Evolutionary conservation across 2,329 filamentous ascomycete genomes (phyloP).

Genomic region (Rutstroemia sp.): DNA sequence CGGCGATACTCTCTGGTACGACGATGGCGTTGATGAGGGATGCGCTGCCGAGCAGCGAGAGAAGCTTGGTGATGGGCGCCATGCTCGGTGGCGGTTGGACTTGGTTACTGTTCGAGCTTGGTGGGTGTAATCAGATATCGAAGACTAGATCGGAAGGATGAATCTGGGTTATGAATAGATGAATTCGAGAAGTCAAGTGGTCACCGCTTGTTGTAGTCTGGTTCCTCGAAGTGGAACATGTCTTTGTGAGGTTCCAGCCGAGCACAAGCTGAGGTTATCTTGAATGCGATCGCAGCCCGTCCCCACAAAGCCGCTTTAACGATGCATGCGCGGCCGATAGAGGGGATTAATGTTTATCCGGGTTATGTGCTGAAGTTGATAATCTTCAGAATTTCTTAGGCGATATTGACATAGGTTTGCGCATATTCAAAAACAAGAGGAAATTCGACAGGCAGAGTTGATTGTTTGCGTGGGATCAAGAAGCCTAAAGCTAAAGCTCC

Average conservation of each 20-base stretch:
- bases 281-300: not conserved
- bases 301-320: conserved; percentile 6
- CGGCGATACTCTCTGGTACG: conserved; percentile 6
- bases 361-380: no score
- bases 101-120: not conserved
- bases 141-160: no score
- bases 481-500: no score
- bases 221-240: not conserved
- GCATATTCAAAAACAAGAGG: no score
- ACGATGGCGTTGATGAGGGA: conserved; percentile 16
- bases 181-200: no score
- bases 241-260: conserved; percentile 2
- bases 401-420: no score
- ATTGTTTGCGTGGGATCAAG: no score
- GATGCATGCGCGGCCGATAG: not conserved
- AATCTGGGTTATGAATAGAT: no score
- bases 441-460: no score
- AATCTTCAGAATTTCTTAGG: no score
- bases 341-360: no score
- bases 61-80: conserved; percentile 15
- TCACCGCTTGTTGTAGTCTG: not conserved
- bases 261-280: conserved; percentile 2
- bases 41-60: conserved; percentile 15
- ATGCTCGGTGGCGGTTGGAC: conserved; percentile 11
- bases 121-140: no score